Evolutionary conservation across 768 basidiomycete genomes (phyloP).

Genomic region (Xerocomellus amylosporus): DNA sequence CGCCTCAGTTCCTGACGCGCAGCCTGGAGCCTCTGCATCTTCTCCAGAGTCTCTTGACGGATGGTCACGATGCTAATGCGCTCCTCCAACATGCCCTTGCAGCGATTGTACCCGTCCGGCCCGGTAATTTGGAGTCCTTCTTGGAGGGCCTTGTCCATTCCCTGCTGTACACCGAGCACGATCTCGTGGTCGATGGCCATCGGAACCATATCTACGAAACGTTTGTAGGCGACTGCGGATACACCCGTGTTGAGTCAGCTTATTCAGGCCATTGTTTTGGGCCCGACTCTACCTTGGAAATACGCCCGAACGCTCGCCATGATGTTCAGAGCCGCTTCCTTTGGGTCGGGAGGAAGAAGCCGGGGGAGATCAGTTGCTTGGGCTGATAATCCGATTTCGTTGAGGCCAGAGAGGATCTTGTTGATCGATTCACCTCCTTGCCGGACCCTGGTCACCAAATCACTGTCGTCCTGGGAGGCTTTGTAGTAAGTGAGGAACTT

Average conservation of each 20-base stretch:
- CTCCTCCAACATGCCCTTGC: constrained; percentile 53
- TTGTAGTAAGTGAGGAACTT: constrained; percentile 54
- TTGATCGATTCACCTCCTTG: constrained; percentile 15
- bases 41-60: constrained; percentile 50
- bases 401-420: constrained; percentile 24
- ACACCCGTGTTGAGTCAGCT: not conserved
- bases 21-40: constrained; percentile 46
- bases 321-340: constrained; percentile 56
- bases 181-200: constrained; percentile 41
- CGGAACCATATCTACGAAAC: constrained; percentile 43
- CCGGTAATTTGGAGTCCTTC: constrained; percentile 52
- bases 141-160: constrained; percentile 45
- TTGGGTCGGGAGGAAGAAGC: constrained; percentile 48
- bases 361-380: constrained; percentile 45
- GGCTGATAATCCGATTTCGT: constrained; percentile 29
- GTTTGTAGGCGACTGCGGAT: constrained; percentile 45
- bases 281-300: constrained; percentile 59
- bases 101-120: constrained; percentile 43
- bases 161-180: constrained; percentile 45
- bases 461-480: constrained; percentile 16
- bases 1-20: constrained; percentile 41
- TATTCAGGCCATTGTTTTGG: not conserved
- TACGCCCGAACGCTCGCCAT: constrained; percentile 74
- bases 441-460: constrained; percentile 11
- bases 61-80: constrained; percentile 40